Evolutionary conservation across 495 filamentous ascomycete species (phyloP), one percentile per base, ranked within the genome.

Genomic region (Elaphomyces granulatus): DNA sequence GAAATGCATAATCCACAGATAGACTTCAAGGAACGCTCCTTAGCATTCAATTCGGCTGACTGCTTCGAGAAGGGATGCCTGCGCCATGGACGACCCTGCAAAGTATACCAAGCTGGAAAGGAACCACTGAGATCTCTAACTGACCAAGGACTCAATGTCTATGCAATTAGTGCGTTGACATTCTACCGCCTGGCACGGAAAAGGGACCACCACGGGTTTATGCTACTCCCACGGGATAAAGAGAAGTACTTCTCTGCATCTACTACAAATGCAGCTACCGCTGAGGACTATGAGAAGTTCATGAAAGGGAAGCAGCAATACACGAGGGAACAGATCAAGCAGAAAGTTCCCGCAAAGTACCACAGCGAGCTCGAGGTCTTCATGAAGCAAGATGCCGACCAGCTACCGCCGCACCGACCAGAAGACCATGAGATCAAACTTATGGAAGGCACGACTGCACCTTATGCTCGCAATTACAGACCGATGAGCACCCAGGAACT

Each of bases 301-400:
- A 12, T 28, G 23, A 12, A 12, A 12, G 23, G 23, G 6, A 12
- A 6, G 6, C 6, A 6, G 6, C 6, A 6, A 28, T 28, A 28
- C 12, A 28, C 23, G 12, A 28, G 6, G 6, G 23, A 28, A 6
- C 6, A 28, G 23, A 6, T 28, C 12, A 28, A 28, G 23, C 23
- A 28, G 23, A 28, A 28, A 28, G 23, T 37, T 32, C 38, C 42
- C 20, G 18, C 41, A 32, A 31, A 47, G 42, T 56, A 54, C 14
- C 17, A 41, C 14, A 8, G 15, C 8, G 32, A 3, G 9, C 32
- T 41, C 34, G 18, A 34, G 15, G n/a, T 41, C 21, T 41, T 41
- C 34, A 15, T 41, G 2, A 41, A 41, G 15, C 21, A 41, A 20
- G 39, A 41, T 28, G 23, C 23, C 12, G 12, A 28, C 12, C 6